phyloP scores from a whole-genome alignment of 495 filamentous ascomycete genomes.

The Aspergillus haitiensis region DNA sequence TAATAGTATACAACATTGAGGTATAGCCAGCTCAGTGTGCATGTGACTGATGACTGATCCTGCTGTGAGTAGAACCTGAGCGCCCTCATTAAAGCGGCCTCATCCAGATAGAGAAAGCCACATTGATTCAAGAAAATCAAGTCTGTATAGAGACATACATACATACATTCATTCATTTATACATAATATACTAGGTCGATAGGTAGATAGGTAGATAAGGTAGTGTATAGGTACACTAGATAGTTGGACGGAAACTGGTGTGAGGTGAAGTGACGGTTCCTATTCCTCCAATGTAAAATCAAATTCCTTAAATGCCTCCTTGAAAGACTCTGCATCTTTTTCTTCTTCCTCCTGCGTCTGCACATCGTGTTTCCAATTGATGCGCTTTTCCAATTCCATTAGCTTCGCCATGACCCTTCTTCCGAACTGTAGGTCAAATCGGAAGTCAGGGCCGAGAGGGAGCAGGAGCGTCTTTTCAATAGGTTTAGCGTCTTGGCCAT shows the following conservation, averaged over 20 bases:
- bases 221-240: too few species aligned
- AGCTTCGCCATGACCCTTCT: constrained; percentile 85
- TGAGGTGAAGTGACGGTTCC: background rate
- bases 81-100: too few species aligned
- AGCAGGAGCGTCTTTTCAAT: constrained; percentile 53
- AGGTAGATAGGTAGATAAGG: background rate
- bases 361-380: constrained; percentile 78
- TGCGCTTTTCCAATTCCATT: constrained; percentile 68
- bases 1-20: too few species aligned
- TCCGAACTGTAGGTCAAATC: constrained; percentile 67
- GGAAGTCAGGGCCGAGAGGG: constrained; percentile 50
- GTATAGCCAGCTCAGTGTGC: too few species aligned
- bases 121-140: too few species aligned
- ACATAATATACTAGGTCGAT: too few species aligned
- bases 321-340: constrained; percentile 76
- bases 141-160: too few species aligned
- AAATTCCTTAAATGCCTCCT: constrained; percentile 79
- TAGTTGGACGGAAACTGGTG: too few species aligned
- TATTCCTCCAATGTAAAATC: constrained; percentile 67
- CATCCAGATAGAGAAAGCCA: too few species aligned
- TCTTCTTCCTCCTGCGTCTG: constrained; percentile 77
- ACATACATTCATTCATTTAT: too few species aligned
- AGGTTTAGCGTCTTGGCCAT: constrained; percentile 11
- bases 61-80: too few species aligned
- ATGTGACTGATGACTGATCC: too few species aligned